A percentile compares a stretch with the other conserved stretches of the same genome.
Evolutionary conservation across 1,284 basidiomycete genomes (phyloP).

Genomic region (Leucocoprinus gongylophorus): DNA sequence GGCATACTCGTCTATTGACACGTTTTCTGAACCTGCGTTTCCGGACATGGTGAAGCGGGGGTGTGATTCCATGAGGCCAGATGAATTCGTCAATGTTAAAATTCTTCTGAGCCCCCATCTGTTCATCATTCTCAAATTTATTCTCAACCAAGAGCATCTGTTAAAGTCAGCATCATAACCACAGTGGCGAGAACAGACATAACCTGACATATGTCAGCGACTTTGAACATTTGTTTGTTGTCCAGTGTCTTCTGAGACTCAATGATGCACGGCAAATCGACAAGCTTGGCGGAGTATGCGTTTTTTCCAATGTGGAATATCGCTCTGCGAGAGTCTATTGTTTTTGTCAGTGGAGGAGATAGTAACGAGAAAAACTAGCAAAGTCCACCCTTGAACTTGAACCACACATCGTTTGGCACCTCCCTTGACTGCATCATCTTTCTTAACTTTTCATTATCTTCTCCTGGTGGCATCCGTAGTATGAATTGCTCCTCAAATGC

Average conservation of each 20-base stretch:
- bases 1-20: slow-evolving; percentile 68
- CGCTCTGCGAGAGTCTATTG: slow-evolving; percentile 82
- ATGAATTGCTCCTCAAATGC: slow-evolving; percentile 98
- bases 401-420: slow-evolving; percentile 83
- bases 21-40: slow-evolving; percentile 93
- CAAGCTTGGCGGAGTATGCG: slow-evolving; percentile 87
- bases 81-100: slow-evolving; percentile 96
- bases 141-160: slow-evolving; percentile 87
- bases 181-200: slow-evolving; percentile 13
- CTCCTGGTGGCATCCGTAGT: slow-evolving; percentile 81
- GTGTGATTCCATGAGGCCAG: slow-evolving; percentile 95
- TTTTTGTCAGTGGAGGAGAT: slow-evolving; percentile 4
- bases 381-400: slow-evolving; percentile 89
- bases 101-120: slow-evolving; percentile 46
- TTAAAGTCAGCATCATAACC: slow-evolving; percentile 13
- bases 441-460: slow-evolving; percentile 70
- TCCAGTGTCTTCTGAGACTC: slow-evolving; percentile 97
- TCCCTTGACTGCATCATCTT: slow-evolving; percentile 80
- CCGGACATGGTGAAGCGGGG: slow-evolving; percentile 85
- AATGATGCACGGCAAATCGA: slow-evolving; percentile 91
- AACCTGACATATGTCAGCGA: slow-evolving; percentile 96
- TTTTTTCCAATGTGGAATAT: slow-evolving; percentile 83
- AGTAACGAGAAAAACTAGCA: background rate
- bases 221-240: slow-evolving; percentile 96
- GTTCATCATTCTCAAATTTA: slow-evolving; percentile 67